Conservation (phyloP, 2,329 filamentous ascomycete species). For the Sclerotinia glacialis region DNA sequence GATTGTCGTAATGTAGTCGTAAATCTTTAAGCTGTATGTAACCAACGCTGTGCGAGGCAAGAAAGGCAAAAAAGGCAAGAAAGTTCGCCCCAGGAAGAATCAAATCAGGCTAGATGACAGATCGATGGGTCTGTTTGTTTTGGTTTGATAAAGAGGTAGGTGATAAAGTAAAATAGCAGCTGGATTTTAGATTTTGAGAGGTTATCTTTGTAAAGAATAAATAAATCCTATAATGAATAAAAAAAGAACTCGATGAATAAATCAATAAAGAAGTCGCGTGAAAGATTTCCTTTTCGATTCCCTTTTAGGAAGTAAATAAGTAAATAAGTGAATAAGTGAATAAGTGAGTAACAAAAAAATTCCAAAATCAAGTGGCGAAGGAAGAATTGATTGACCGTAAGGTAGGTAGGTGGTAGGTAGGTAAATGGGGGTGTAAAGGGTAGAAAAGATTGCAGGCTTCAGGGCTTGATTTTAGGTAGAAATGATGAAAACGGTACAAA, state of each 20-base stretch:
- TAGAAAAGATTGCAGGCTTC: neutral
- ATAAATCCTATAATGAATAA: too few relatives aligned
- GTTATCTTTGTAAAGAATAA: neutral
- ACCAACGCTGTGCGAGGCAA: neutral
- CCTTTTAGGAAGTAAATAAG: neutral
- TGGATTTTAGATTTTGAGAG: neutral
- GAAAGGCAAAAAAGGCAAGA: neutral
- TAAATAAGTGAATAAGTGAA: neutral
- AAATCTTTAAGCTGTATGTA: neutral
- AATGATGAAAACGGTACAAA: conserved; percentile 6
- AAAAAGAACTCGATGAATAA: neutral
- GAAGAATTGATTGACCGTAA: neutral
- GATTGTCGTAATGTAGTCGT: neutral
- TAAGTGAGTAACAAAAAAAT: neutral
- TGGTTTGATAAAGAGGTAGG: neutral
- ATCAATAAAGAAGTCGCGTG: conserved; percentile 2
- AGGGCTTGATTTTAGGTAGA: conserved; percentile 12
- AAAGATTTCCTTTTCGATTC: neutral
- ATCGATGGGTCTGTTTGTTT: neutral
- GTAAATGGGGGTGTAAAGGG: too few relatives aligned
- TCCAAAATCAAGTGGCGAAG: conserved; percentile 8
- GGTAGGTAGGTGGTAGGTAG: too few relatives aligned
- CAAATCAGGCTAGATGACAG: neutral
- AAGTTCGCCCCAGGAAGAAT: neutral
- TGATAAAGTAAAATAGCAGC: too few relatives aligned